Evolutionary conservation across 2,329 filamentous ascomycete genomes (phyloP).

Genomic region (Sarocladium brachiariae): DNA sequence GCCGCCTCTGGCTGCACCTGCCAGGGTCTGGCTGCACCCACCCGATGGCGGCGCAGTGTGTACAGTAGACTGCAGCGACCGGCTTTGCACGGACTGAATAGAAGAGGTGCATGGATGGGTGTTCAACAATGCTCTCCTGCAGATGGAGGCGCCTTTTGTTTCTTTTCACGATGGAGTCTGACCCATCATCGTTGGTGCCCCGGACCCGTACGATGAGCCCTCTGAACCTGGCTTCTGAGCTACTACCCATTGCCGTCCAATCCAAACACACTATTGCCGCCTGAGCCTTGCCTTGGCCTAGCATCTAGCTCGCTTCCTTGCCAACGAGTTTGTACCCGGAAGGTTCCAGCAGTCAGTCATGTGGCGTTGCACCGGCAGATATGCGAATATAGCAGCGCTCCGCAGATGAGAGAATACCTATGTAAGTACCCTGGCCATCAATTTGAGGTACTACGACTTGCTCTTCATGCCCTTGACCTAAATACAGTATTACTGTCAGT

Average conservation of each 20-base stretch:
- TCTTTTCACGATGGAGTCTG: slow-evolving; percentile 6
- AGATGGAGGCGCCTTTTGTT: slow-evolving; percentile 1
- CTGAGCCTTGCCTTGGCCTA: not conserved
- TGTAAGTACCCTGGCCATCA: slow-evolving; percentile 3
- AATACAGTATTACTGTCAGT: slow-evolving; percentile 1
- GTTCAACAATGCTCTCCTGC: not conserved
- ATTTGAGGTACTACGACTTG: not conserved
- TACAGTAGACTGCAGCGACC: slow-evolving; percentile 7
- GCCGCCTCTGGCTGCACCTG: not conserved
- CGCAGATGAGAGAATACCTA: not conserved
- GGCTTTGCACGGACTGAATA: slow-evolving; percentile 5
- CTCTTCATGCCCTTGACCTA: not conserved
- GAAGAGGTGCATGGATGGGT: not conserved
- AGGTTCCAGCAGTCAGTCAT: not conserved
- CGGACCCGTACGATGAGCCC: slow-evolving; percentile 2
- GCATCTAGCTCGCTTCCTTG: not conserved
- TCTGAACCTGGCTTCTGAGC: not conserved
- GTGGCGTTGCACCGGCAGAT: not conserved
- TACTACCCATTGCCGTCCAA: slow-evolving; percentile 3
- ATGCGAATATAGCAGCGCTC: slow-evolving; percentile 7
- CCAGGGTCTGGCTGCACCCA: slow-evolving; percentile 8
- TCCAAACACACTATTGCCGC: slow-evolving; percentile 2
- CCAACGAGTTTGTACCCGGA: not conserved
- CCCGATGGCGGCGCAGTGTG: slow-evolving; percentile 9
- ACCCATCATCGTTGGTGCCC: slow-evolving; percentile 1